Conservation (phyloP, 192 early-diverging fungal species). For the Lunasporangiospora selenospora region DNA sequence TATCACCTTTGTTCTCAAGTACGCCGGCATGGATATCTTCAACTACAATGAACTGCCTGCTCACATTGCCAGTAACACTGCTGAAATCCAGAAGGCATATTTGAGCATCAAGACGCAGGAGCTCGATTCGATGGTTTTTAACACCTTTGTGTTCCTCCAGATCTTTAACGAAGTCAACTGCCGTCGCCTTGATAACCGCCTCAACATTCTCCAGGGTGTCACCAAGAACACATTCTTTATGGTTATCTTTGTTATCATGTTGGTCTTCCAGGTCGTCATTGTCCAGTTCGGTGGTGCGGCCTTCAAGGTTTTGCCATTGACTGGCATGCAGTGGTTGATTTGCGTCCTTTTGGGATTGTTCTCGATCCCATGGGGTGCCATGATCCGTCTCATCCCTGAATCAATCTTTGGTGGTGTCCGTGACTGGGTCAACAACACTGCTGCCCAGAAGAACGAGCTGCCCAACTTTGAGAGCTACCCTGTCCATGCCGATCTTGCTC, state of each 20-base stretch:
- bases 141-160: slow-evolving; percentile 90
- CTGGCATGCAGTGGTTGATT: slow-evolving; percentile 80
- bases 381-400: slow-evolving; percentile 87
- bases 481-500: slow-evolving; percentile 8
- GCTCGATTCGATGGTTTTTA: slow-evolving; percentile 85
- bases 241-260: slow-evolving; percentile 76
- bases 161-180: slow-evolving; percentile 92
- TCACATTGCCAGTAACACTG: slow-evolving; percentile 2
- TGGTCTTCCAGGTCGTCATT: slow-evolving; percentile 84
- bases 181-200: slow-evolving; percentile 70
- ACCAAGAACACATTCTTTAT: slow-evolving; percentile 81
- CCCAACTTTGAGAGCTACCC: slow-evolving; percentile 36
- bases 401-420: slow-evolving; percentile 42
- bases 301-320: slow-evolving; percentile 77
- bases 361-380: slow-evolving; percentile 81
- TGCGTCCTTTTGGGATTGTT: slow-evolving; percentile 79
- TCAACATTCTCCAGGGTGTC: slow-evolving; percentile 89
- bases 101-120: slow-evolving; percentile 44
- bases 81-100: background rate
- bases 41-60: slow-evolving; percentile 33
- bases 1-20: slow-evolving; percentile 73
- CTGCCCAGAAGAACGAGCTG: slow-evolving; percentile 1
- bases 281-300: slow-evolving; percentile 86
- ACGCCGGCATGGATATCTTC: slow-evolving; percentile 70
- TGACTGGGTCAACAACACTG: slow-evolving; percentile 23